These are phyloP conservation scores for Penicillium waksmanii DNA, from an alignment of 495 filamentous ascomycete species.

Conservation along the genomic window DNA sequence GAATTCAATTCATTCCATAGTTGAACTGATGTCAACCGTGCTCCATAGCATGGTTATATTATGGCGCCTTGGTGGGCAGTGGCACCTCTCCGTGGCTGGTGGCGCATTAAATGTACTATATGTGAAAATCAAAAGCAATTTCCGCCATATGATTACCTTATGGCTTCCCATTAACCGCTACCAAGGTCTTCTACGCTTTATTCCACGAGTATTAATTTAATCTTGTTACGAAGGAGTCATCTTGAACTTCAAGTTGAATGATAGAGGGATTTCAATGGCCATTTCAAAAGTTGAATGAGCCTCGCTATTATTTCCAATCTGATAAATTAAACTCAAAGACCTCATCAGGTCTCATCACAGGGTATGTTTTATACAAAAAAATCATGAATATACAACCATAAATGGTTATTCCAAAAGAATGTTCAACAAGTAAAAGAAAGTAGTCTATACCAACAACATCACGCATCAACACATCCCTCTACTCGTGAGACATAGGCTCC, in stretches of 20 bases:
- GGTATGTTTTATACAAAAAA: constrained; percentile 3
- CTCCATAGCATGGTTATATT: too few species aligned
- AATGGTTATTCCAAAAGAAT: neutral
- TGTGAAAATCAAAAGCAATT: too few species aligned
- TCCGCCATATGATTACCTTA: too few species aligned
- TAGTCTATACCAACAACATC: neutral
- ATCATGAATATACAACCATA: neutral
- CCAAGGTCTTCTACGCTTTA: too few species aligned
- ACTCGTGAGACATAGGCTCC: constrained; percentile 21
- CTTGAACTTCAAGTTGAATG: neutral
- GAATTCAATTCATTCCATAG: too few species aligned
- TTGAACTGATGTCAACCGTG: too few species aligned
- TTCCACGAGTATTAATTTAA: too few species aligned
- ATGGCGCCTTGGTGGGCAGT: too few species aligned
- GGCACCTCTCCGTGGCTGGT: too few species aligned
- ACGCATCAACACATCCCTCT: constrained; percentile 3
- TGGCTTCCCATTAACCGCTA: too few species aligned
- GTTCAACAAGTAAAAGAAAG: neutral
- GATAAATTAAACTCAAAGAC: neutral
- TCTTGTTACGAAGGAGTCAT: neutral
- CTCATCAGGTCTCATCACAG: neutral
- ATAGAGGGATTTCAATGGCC: neutral
- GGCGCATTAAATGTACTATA: too few species aligned
- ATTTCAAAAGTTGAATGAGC: neutral
- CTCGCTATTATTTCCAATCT: constrained; percentile 2